Evolutionary conservation across 768 basidiomycete species (phyloP).

Genomic region (Boletus insuetus): DNA sequence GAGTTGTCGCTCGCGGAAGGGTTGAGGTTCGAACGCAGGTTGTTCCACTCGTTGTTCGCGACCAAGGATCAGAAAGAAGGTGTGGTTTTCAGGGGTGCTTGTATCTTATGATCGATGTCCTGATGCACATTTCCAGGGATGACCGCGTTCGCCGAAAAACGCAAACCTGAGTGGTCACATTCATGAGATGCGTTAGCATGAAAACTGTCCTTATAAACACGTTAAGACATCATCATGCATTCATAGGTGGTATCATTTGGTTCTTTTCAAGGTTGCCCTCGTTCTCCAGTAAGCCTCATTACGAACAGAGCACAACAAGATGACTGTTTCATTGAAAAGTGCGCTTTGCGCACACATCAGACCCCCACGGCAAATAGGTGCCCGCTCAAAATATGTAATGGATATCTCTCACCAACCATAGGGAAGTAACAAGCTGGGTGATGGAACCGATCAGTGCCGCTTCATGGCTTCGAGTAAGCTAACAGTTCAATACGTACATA

Average conservation of each 20-base stretch:
- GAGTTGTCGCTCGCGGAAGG: slow-evolving; percentile 83
- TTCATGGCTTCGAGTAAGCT: no score
- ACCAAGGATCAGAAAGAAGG: slow-evolving; percentile 96
- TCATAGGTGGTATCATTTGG: background rate
- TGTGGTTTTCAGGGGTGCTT: slow-evolving; percentile 34
- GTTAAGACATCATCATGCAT: background rate
- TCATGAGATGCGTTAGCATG: slow-evolving; percentile 14
- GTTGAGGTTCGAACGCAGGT: slow-evolving; percentile 77
- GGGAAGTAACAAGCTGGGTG: background rate
- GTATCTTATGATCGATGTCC: background rate
- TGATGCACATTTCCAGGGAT: slow-evolving; percentile 58
- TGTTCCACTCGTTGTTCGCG: slow-evolving; percentile 91
- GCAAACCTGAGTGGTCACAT: slow-evolving; percentile 81
- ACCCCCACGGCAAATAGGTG: no score
- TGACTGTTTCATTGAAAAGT: no score
- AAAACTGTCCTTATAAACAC: background rate
- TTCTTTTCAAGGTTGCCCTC: no score
- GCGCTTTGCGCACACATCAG: no score
- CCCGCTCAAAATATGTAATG: background rate
- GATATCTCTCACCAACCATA: background rate
- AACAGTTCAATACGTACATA: no score
- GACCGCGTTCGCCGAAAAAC: slow-evolving; percentile 92
- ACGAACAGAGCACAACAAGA: background rate
- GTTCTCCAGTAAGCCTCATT: background rate
- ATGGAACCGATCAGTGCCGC: no score